A percentile compares a stretch with the other conserved stretches of the same genome.
Conservation (phyloP, 345 rosid species). For the Combretum micranthum region DNA sequence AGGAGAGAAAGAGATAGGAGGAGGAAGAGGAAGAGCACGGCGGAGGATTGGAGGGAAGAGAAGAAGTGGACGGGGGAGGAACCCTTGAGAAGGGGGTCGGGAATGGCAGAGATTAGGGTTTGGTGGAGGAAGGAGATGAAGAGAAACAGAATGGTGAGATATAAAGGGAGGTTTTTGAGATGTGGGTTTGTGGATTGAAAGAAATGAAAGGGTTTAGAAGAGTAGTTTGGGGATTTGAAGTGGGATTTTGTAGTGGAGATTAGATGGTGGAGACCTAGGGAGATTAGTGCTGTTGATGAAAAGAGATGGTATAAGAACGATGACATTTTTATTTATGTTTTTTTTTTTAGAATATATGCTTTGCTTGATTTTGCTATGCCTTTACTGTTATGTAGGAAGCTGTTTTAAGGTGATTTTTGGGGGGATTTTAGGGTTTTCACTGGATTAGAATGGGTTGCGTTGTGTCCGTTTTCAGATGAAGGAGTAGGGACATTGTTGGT, state of each 20-base stretch:
- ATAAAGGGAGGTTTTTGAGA: constrained; percentile 45
- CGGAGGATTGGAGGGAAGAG: constrained; percentile 70
- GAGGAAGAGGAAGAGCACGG: constrained; percentile 78
- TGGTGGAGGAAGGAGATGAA: constrained; percentile 61
- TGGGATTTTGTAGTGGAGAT: constrained; percentile 51
- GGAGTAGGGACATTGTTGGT: too few species aligned
- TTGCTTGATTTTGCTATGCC: too few species aligned
- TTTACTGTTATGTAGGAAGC: too few species aligned
- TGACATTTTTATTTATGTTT: constrained; percentile 34
- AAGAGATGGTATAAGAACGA: constrained; percentile 50
- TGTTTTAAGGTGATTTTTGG: too few species aligned
- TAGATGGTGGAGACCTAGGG: constrained; percentile 68
- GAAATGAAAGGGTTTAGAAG: constrained; percentile 75
- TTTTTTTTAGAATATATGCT: background rate
- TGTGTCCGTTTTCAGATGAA: too few species aligned
- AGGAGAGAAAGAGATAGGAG: constrained; percentile 54
- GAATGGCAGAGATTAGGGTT: constrained; percentile 44
- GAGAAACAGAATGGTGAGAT: constrained; percentile 51
- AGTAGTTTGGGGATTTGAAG: constrained; percentile 67
- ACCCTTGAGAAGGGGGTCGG: constrained; percentile 87
- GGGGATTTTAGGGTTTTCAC: too few species aligned
- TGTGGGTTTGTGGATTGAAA: constrained; percentile 33
- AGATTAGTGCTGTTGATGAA: constrained; percentile 50
- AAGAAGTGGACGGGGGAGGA: constrained; percentile 80
- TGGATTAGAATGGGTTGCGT: too few species aligned